Evolutionary conservation across 768 basidiomycete genomes (phyloP), one percentile per base, ranked within the genome.

Genomic region (Suillus subalutaceus): DNA sequence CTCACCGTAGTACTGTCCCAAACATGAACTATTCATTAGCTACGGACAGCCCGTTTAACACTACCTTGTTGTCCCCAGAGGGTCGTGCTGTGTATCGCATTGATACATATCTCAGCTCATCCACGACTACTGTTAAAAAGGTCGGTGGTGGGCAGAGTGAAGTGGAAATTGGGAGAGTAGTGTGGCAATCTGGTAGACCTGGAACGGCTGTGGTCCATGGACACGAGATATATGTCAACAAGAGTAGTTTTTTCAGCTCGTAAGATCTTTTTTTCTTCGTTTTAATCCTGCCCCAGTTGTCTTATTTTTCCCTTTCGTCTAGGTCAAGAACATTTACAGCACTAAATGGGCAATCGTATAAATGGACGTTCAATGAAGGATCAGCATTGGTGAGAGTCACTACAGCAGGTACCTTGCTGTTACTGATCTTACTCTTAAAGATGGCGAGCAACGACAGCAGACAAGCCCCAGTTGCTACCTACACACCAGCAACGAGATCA

Each of bases 261-360:
- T 77, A 62, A 70, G 75, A 56, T 37, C 10, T 37, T 76, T n/a
- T 37, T 50, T 56, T 43, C 44, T 30, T 44, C 1, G 2, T 15
- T 23, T 18, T 50, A 37, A 26, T 55, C 26, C 16, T n/a, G 26
- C 41, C 16, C 52, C 26, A 53, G 61, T 41, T 20, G 40, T 53
- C 20, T 50, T 50, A 48, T 43, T 18, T 9, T 26, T 62, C 38
- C 26, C 16, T 64, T 18, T 43, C 4, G 6, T 43, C 18, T 58
- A 77, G 75, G 60, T 78, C 76, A 43, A 69, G 76, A 37, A 77
- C 77, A 56, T 77, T 77, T 48, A 77, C 71, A 48, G 77, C 76
- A 32, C 70, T 78, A 69, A 77, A 77, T 56, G 76, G 75, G 20
- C 74, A 77, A 52, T 74, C 76, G 7, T 77, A 77, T 64, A 77